Evolutionary conservation across 768 basidiomycete species (phyloP).

Genomic region (Suillus subaureus): DNA sequence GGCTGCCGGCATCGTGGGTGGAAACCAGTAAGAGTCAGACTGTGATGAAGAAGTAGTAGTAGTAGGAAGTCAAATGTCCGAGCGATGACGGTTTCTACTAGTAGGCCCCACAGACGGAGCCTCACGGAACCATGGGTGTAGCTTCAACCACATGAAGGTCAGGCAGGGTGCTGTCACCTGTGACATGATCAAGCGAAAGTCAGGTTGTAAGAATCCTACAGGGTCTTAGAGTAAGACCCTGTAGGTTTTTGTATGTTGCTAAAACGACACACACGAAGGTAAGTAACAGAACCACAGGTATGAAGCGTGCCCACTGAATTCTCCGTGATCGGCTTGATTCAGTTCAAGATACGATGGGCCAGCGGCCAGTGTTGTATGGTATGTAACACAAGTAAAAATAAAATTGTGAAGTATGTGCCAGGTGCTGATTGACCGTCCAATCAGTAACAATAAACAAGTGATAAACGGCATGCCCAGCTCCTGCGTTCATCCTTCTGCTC

Average conservation of each 20-base stretch:
- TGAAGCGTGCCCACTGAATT: background rate
- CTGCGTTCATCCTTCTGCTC: constrained; percentile 52
- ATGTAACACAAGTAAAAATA: background rate
- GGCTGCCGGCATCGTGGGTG: background rate
- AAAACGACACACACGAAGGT: background rate
- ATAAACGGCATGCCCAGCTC: constrained; percentile 76
- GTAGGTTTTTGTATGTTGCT: background rate
- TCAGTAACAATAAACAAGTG: constrained; percentile 41
- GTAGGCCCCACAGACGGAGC: constrained; percentile 3
- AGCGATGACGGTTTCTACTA: background rate
- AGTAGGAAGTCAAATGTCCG: background rate
- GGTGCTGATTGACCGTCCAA: constrained; percentile 72
- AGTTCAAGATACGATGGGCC: background rate
- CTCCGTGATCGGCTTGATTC: background rate
- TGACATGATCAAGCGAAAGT: background rate
- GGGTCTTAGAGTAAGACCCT: background rate
- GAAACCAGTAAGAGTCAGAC: background rate
- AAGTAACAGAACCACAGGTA: background rate
- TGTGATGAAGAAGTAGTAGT: constrained; percentile 8
- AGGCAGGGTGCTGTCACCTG: background rate
- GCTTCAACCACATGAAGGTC: background rate
- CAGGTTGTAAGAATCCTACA: no score
- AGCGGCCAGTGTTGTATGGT: background rate
- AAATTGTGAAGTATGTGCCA: constrained; percentile 44
- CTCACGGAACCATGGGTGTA: background rate